Evolutionary conservation across 345 rosid species (phyloP).

Genomic region (Populus euphratica): DNA sequence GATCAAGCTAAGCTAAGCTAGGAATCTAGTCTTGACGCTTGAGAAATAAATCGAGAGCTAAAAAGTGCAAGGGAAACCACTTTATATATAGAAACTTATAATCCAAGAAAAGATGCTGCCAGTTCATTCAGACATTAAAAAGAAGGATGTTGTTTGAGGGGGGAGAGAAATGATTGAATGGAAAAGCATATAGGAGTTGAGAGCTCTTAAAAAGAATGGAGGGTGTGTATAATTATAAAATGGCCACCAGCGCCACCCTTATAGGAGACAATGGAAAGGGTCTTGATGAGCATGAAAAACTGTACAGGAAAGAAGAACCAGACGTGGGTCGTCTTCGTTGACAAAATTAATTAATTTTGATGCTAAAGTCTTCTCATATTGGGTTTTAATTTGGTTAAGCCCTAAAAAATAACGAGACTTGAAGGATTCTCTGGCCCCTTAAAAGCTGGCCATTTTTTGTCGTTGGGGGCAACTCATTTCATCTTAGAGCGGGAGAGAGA

Average conservation of each 20-base stretch:
- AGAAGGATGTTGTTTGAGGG: slow-evolving; percentile 21
- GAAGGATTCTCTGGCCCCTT: slow-evolving; percentile 34
- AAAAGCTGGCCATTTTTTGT: slow-evolving; percentile 50
- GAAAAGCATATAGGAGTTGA: slow-evolving; percentile 5
- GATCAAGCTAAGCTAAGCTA: background rate
- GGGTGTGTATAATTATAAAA: slow-evolving; percentile 14
- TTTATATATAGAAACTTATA: slow-evolving; percentile 20
- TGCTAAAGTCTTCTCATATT: slow-evolving; percentile 21
- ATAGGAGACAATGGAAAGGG: slow-evolving; percentile 29
- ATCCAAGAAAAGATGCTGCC: slow-evolving; percentile 38
- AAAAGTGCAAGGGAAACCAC: background rate
- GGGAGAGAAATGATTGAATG: slow-evolving; percentile 41
- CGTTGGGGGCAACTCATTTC: slow-evolving; percentile 35
- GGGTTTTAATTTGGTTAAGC: slow-evolving; percentile 1
- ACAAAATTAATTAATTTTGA: slow-evolving; percentile 8
- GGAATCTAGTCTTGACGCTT: background rate
- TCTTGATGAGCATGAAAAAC: background rate
- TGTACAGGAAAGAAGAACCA: slow-evolving; percentile 14
- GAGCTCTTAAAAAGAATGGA: background rate
- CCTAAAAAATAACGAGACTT: background rate
- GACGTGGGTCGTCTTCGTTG: slow-evolving; percentile 42
- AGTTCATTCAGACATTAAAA: slow-evolving; percentile 31
- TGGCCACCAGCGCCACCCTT: slow-evolving; percentile 13
- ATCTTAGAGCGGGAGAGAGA: background rate
- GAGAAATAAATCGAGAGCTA: background rate